These are phyloP conservation scores for Xylariaceae sp. DNA, from an alignment of 2,329 filamentous ascomycete genomes.

Conservation along the genomic window DNA sequence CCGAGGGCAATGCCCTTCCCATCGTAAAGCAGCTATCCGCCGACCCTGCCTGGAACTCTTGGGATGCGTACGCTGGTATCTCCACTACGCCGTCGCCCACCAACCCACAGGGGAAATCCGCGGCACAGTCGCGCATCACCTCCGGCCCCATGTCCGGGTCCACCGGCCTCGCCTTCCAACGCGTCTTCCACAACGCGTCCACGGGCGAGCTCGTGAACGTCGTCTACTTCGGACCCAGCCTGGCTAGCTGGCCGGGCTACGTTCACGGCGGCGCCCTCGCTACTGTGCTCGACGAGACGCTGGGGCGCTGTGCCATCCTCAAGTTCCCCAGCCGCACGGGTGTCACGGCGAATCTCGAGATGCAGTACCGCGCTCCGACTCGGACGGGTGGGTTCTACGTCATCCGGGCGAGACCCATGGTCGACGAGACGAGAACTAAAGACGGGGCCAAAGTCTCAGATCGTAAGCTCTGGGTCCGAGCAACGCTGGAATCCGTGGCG, in stretches of 20 bases:
- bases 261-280: conserved; percentile 67
- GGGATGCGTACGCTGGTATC: conserved; percentile 38
- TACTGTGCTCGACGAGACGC: conserved; percentile 62
- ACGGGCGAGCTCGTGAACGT: conserved; percentile 56
- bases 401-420: conserved; percentile 45
- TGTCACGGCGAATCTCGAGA: conserved; percentile 51
- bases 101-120: not conserved
- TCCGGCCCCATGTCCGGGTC: conserved; percentile 40
- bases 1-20: conserved; percentile 41
- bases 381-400: conserved; percentile 58
- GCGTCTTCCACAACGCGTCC: conserved; percentile 56
- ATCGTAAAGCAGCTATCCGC: conserved; percentile 42
- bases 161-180: conserved; percentile 46
- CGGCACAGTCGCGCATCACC: conserved; percentile 30
- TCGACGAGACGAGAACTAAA: conserved; percentile 23
- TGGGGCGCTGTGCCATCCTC: conserved; percentile 56
- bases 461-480: conserved; percentile 50
- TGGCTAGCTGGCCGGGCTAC: conserved; percentile 65
- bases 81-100: not conserved
- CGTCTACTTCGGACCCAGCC: conserved; percentile 60
- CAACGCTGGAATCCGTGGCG: conserved; percentile 48
- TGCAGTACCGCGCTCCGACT: conserved; percentile 59
- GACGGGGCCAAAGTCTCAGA: conserved; percentile 30
- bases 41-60: conserved; percentile 38
- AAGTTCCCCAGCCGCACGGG: conserved; percentile 44